phyloP scores from a whole-genome alignment of 2,329 filamentous ascomycete genomes.

The Plectosphaerella plurivora region DNA sequence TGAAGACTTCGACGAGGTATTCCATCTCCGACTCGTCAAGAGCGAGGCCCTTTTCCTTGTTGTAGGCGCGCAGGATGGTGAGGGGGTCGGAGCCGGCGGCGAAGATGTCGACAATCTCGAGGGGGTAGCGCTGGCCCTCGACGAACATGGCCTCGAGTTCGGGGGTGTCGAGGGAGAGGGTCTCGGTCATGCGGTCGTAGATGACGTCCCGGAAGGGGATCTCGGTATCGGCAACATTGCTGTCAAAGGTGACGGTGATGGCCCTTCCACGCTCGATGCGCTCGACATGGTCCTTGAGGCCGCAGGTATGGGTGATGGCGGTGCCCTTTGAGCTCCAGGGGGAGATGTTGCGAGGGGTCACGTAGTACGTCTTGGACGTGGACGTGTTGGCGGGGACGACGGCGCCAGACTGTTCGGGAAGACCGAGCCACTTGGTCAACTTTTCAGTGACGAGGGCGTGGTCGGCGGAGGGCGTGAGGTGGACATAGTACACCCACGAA shows the following conservation, averaged over 20 bases:
- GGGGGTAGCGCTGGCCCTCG: conserved; percentile 55
- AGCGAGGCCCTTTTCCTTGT: conserved; percentile 77
- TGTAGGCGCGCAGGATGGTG: conserved; percentile 74
- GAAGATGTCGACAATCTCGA: conserved; percentile 74
- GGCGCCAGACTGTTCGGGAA: conserved; percentile 35
- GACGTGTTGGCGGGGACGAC: conserved; percentile 41
- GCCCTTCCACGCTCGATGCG: conserved; percentile 85
- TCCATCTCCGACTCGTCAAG: conserved; percentile 87
- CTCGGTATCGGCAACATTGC: conserved; percentile 33
- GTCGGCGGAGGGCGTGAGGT: conserved; percentile 44
- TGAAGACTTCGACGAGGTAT: conserved; percentile 70
- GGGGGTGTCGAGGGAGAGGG: conserved; percentile 62
- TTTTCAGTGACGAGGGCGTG: conserved; percentile 38
- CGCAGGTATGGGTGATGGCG: conserved; percentile 88
- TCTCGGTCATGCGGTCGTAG: conserved; percentile 95
- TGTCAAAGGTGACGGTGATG: conserved; percentile 63
- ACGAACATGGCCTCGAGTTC: conserved; percentile 75
- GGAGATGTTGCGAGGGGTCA: conserved; percentile 81
- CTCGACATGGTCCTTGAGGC: conserved; percentile 63
- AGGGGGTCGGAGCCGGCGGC: conserved; percentile 60
- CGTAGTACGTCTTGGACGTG: conserved; percentile 45
- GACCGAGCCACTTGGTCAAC: conserved; percentile 27
- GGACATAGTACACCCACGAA: conserved; percentile 63
- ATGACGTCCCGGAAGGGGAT: conserved; percentile 62
- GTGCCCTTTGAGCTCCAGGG: conserved; percentile 98